These are phyloP conservation scores for Herpetospermum pedunculosum DNA, from an alignment of 306 rosid genomes.

Conservation along the genomic window DNA sequence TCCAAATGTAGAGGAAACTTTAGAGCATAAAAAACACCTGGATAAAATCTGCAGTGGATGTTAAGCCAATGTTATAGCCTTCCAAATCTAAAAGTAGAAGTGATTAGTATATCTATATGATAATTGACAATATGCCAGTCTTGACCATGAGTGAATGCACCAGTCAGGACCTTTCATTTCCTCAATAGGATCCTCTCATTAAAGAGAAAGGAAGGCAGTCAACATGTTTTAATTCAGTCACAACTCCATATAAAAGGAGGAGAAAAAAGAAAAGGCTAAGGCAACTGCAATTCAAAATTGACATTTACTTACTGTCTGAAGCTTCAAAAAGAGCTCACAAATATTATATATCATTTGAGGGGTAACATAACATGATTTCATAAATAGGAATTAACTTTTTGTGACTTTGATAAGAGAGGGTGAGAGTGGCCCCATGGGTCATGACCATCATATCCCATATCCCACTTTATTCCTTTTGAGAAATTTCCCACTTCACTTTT, in stretches of 20 bases:
- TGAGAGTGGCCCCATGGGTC: no score
- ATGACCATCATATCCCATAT: no score
- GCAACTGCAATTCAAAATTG: not conserved
- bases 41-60: constrained; percentile 45
- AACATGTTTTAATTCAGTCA: not conserved
- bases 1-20: no score
- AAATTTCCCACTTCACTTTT: no score
- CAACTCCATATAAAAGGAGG: not conserved
- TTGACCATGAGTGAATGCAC: not conserved
- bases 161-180: not conserved
- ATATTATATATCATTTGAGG: no score
- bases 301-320: no score
- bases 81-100: not conserved
- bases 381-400: no score
- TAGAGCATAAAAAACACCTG: constrained; percentile 66
- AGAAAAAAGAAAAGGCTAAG: not conserved
- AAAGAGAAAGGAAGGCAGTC: not conserved
- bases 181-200: not conserved
- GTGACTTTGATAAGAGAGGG: no score
- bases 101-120: not conserved
- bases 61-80: not conserved
- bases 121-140: not conserved
- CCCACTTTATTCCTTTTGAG: no score
- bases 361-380: no score
- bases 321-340: no score